Base-by-base conservation (phyloP, 768 basidiomycete genomes). In the Suillus alpinus region DNA sequence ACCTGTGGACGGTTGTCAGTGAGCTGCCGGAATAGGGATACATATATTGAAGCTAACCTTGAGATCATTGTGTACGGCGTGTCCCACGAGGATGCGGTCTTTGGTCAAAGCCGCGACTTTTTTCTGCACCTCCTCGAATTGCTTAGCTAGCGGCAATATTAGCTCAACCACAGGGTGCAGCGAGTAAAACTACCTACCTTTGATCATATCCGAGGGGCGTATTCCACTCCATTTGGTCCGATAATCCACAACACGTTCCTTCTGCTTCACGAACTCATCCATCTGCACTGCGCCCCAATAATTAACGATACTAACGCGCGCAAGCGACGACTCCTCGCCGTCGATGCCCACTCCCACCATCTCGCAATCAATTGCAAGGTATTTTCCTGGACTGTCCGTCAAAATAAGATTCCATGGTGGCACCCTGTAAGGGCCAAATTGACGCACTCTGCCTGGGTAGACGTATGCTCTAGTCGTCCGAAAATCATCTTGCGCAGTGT, bases 341-440 rank as follows among this genome's bases (percentile, higher is more conserved):
- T 87, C 81, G n/a, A 85, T 80, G 0, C 94, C 94, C n/a, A 96
- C 83, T 5, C 95, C 95, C 12, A 98, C 95, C 94, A 98, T 97
- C 75, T 98, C 96, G 67, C 96, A 98, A 74, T 99, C 96, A 32
- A 99, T 77, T 0, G 94, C 86, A 46, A 97, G 76, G 63, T 90
- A 90, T 68, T 83, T 88, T 52, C 89, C 89, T 4, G 85, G 84
- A 51, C 87, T 86, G 58, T 43, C n/a, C 23, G 57, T 50, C 13
- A 58, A 57, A 59, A 64, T 66, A 4, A 37, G 37, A 36, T 53
- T 36, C 20, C 49, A 37, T 23, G 6, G 9, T 37, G 23, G 23
- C 7, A 68, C 69, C 26, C 20, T 32, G 6, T 23, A n/a, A 20
- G 34, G n/a, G 34, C n/a, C 26, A 34, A 32, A n/a, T 37, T 10